Percentiles rank a stretch among this genome's conserved stretches.
Conservation (phyloP, 2,329 filamentous ascomycete genomes). For the Fusarium falciforme region DNA sequence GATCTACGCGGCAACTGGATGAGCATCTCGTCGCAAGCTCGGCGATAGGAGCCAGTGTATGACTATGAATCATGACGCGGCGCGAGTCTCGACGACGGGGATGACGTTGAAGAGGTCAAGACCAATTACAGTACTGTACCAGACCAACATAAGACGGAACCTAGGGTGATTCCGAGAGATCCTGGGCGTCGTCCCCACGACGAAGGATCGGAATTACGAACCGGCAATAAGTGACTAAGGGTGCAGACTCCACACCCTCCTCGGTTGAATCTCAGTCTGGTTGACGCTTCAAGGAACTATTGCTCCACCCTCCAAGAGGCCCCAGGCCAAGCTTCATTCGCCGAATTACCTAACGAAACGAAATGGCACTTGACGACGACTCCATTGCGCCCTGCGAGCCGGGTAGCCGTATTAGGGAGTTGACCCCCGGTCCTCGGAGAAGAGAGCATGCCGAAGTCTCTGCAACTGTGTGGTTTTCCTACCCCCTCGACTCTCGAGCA, state of each 20-base stretch:
- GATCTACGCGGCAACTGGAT: not conserved
- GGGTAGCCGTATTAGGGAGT: slow-evolving; percentile 24
- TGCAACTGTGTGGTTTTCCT: not conserved
- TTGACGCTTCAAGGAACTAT: slow-evolving; percentile 33
- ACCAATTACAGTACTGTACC: not conserved
- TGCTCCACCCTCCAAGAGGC: slow-evolving; percentile 31
- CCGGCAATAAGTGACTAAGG: slow-evolving; percentile 27
- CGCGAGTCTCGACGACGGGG: not conserved
- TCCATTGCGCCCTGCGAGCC: slow-evolving; percentile 12
- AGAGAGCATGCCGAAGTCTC: not conserved
- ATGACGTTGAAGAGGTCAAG: not conserved
- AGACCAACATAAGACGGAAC: not conserved
- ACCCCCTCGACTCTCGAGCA: not conserved
- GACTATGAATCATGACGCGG: not conserved
- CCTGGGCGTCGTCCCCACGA: not conserved
- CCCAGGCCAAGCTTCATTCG: slow-evolving; percentile 20
- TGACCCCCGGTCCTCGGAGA: slow-evolving; percentile 26
- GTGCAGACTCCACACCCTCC: slow-evolving; percentile 30
- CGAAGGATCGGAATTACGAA: slow-evolving; percentile 33
- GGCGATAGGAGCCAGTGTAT: not conserved
- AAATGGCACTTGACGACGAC: slow-evolving; percentile 19
- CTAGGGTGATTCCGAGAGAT: not conserved
- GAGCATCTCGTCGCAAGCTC: not conserved
- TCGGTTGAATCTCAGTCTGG: slow-evolving; percentile 9
- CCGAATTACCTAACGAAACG: slow-evolving; percentile 17